Evolutionary conservation across 2,329 filamentous ascomycete genomes (phyloP), one percentile per base, ranked within the genome.

Genomic region (Juglanconis oblonga): DNA sequence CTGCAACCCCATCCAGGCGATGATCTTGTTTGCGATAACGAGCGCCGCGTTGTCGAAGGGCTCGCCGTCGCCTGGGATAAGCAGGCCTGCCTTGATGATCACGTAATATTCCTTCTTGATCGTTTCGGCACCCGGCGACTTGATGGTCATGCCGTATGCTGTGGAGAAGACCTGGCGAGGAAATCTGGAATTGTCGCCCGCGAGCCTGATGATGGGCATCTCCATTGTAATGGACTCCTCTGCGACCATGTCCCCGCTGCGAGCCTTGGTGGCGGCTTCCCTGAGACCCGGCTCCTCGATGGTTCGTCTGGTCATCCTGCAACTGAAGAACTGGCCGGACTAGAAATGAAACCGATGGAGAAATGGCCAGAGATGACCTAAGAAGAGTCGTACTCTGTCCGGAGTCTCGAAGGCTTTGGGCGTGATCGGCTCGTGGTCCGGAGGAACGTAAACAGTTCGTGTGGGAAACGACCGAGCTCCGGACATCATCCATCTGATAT

Each of bases 61-160:
- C 3, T 70, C 59, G 42, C 74, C 74, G 57, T 72, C 70, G 50
- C 75, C 75, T 13, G 74, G 75, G 55, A 77, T 77, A 0, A 77
- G 65, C 0, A 75, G 61, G 2, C 63, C 60, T 9, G 75, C 64
- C 40, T 66, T 69, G 62, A 77, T 67, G 64, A 76, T 70, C 38
- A 68, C 73, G 64, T 68, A 71, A 1, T 58, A 38, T n/a, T 59
- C 66, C 54, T 73, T 73, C 47, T 68, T 72, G 24, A 55, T 35
- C 32, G 42, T 53, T 9, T 33, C 29, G 38, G 50, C 17, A 13
- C 6, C 50, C 54, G 54, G 45, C 5, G 40, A 36, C 33, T 38
- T 36, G 36, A 63, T 61, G 7, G 51, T 55, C 33, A 61, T 58
- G 3, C 61, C 61, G 11, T 58, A 58, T 5, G 55, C 55, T 45